Evolutionary conservation across 2,329 filamentous ascomycete genomes (phyloP).

Genomic region (Aureobasidium sp.): DNA sequence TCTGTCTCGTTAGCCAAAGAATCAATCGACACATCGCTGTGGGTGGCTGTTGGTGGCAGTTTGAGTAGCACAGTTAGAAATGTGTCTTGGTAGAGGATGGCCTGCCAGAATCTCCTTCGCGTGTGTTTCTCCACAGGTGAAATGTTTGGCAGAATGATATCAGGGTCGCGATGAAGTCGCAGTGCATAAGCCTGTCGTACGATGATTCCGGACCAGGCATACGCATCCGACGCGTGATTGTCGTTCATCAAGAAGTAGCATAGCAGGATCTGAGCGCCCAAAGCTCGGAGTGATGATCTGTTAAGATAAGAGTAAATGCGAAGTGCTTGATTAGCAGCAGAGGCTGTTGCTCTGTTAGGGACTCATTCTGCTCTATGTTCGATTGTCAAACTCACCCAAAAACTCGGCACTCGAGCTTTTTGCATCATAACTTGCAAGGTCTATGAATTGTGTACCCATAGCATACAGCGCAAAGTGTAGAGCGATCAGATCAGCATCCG

Average conservation of each 20-base stretch:
- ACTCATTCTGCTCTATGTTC: neutral
- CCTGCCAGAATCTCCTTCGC: conserved; percentile 73
- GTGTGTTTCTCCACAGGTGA: conserved; percentile 67
- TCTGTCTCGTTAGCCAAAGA: conserved; percentile 61
- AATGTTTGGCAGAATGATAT: conserved; percentile 59
- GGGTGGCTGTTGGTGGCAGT: conserved; percentile 67
- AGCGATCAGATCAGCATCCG: conserved; percentile 62
- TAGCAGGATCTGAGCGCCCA: conserved; percentile 76
- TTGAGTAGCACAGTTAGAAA: conserved; percentile 72
- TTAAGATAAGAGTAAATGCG: conserved; percentile 70
- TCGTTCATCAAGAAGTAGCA: conserved; percentile 81
- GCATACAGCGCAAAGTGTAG: conserved; percentile 71
- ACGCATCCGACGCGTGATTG: conserved; percentile 74
- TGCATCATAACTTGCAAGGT: conserved; percentile 47
- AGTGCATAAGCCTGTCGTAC: conserved; percentile 74
- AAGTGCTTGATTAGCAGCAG: conserved; percentile 68
- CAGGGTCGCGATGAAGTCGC: conserved; percentile 71
- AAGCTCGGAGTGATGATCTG: conserved; percentile 60
- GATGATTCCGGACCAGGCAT: conserved; percentile 70
- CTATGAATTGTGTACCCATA: conserved; percentile 69
- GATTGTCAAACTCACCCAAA: conserved; percentile 41
- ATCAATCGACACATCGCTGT: conserved; percentile 70
- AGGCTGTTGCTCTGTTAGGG: conserved; percentile 25
- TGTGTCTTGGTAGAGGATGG: conserved; percentile 71
- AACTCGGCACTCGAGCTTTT: conserved; percentile 71